Evolutionary conservation across 495 filamentous ascomycete species (phyloP).

Genomic region (Glarea lozoyensis): DNA sequence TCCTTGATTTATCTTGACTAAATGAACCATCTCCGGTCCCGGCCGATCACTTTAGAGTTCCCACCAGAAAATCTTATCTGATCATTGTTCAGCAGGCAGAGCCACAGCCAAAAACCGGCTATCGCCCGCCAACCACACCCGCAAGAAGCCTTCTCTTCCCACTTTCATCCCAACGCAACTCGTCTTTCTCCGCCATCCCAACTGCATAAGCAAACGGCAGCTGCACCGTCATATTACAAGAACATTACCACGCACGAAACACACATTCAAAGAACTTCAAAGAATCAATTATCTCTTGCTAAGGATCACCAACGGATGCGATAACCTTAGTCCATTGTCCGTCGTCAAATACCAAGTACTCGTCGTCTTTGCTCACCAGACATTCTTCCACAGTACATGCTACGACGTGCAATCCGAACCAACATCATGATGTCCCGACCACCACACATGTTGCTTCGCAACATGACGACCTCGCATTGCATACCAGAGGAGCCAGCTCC

Average conservation of each 20-base stretch:
- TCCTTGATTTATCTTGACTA: no score
- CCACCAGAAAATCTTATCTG: not conserved
- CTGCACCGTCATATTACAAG: no score
- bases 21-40: not conserved
- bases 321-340: not conserved
- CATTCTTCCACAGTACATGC: slow-evolving; percentile 3
- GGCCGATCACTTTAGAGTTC: not conserved
- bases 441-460: slow-evolving; percentile 7
- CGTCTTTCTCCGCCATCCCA: no score
- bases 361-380: not conserved
- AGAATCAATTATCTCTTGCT: no score
- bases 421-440: slow-evolving; percentile 18
- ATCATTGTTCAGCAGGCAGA: not conserved
- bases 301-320: not conserved
- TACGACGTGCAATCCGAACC: slow-evolving; percentile 8
- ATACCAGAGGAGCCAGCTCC: slow-evolving; percentile 19
- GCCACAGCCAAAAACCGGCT: not conserved
- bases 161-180: no score
- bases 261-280: no score
- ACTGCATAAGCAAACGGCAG: no score
- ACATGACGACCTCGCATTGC: slow-evolving; percentile 21
- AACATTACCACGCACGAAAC: no score
- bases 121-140: no score
- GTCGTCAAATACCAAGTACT: not conserved
- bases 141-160: no score